Evolutionary conservation across 2,329 filamentous ascomycete genomes (phyloP), one percentile per base, ranked within the genome.

Genomic region (Leptographium radiaticola): DNA sequence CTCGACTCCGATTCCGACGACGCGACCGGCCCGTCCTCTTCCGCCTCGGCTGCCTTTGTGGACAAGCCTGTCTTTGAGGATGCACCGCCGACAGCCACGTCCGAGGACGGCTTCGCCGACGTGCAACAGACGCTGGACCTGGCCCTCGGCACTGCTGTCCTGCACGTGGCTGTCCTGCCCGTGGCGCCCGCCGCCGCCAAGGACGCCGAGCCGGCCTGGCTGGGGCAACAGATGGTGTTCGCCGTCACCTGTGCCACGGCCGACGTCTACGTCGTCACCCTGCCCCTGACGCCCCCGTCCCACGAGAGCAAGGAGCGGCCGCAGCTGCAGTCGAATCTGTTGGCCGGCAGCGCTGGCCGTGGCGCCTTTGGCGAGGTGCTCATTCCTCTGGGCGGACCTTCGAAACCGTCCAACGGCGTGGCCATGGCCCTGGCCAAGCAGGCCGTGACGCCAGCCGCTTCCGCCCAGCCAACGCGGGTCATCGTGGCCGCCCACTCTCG

Each of bases 331-430:
- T 65, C 67, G 18, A 72, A 70, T 55, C 69, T 81, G 11, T 63
- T 80, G 51, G 73, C 75, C 9, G 76, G 73, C 20, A 75, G 72
- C 57, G 76, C 76, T 39, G 81, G 81, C 18, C 78, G 74, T 36
- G 80, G 80, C 42, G 73, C 72, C n/a, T 84, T 81, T 79, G 80
- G 80, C 8, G 81, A 84, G 65, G 75, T 73, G 0, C 65, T 84
- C 30, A 70, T 75, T 1, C 63, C 75, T 12, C 70, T 85, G 8
- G 66, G 67, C 18, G 79, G 80, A 1, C 78, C 80, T 61, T 67
- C 69, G 47, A 75, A 71, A 56, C 67, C 71, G 33, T 76, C 76
- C 36, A 71, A 79, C 56, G 77, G 77, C 6, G 62, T 84, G 12
- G 75, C 80, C 2, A 74, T 84, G 55, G 75, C 73, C 2, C 56